Percentiles rank a stretch among this genome's conserved stretches.
These are phyloP conservation scores for Panicum hallii DNA, from an alignment of 202 grass and related monocot genomes.

Conservation along the genomic window DNA sequence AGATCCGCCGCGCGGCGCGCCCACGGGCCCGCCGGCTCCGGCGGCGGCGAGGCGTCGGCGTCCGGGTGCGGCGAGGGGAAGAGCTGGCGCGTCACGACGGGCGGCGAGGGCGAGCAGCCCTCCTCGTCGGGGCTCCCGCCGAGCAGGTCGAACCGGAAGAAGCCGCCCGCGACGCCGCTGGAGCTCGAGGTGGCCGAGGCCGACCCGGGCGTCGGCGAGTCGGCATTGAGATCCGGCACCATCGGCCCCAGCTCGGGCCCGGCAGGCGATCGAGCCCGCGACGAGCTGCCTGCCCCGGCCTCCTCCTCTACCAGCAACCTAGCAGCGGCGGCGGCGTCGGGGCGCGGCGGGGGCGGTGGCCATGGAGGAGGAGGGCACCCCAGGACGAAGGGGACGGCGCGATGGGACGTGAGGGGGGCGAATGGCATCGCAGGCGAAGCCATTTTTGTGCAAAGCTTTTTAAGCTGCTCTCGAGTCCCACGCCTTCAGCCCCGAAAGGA, in stretches of 20 bases:
- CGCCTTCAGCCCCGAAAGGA: background rate
- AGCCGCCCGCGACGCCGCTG: background rate
- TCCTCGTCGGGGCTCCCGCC: slow-evolving; percentile 38
- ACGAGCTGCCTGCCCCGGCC: background rate
- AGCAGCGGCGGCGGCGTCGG: background rate
- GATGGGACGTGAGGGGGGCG: slow-evolving; percentile 48
- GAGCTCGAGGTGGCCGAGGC: slow-evolving; percentile 44
- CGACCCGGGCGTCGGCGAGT: slow-evolving; percentile 45
- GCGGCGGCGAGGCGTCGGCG: slow-evolving; percentile 4
- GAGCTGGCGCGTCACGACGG: slow-evolving; percentile 64
- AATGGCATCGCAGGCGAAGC: slow-evolving; percentile 38
- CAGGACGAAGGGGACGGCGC: background rate
- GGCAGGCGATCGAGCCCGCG: background rate
- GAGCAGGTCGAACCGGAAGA: slow-evolving; percentile 60
- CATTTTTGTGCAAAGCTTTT: slow-evolving; percentile 42
- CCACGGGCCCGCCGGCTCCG: background rate
- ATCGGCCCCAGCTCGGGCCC: slow-evolving; percentile 23
- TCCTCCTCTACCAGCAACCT: background rate
- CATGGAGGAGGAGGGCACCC: background rate
- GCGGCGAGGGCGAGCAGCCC: slow-evolving; percentile 45
- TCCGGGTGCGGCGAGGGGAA: slow-evolving; percentile 41
- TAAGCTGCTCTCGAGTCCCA: slow-evolving; percentile 37
- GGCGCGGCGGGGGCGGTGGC: background rate
- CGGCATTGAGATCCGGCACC: slow-evolving; percentile 89
- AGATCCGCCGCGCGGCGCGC: slow-evolving; percentile 11